Conservation (phyloP, 1,284 basidiomycete species). For the Nidula niveotomentosa region DNA sequence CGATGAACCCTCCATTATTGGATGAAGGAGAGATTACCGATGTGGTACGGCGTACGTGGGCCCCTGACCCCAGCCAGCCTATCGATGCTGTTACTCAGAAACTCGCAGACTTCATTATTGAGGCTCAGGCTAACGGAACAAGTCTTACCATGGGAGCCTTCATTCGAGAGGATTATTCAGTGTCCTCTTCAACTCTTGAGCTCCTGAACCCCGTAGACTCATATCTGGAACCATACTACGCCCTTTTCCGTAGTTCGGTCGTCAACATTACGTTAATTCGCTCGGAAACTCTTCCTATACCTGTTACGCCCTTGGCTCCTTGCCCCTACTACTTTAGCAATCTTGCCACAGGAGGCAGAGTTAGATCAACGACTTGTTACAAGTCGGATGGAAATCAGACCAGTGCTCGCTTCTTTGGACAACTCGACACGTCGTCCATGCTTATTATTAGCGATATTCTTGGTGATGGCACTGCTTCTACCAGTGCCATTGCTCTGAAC, state of each 20-base stretch:
- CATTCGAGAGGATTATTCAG: slow-evolving; percentile 4
- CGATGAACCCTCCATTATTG: slow-evolving; percentile 1
- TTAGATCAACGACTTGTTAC: slow-evolving; percentile 8
- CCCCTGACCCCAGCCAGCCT: slow-evolving; percentile 2
- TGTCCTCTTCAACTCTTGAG: slow-evolving; percentile 5
- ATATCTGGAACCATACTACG: not conserved
- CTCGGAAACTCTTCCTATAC: slow-evolving; percentile 8
- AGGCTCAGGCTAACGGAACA: slow-evolving; percentile 8
- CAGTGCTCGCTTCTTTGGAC: slow-evolving; percentile 8
- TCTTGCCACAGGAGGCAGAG: slow-evolving; percentile 9
- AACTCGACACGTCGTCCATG: slow-evolving; percentile 15
- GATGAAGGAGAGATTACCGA: slow-evolving; percentile 11
- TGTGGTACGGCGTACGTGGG: slow-evolving; percentile 11
- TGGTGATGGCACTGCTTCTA: slow-evolving; percentile 13
- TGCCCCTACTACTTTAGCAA: slow-evolving; percentile 7
- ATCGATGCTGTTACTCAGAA: slow-evolving; percentile 3
- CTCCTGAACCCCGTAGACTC: slow-evolving; percentile 3
- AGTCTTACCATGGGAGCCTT: slow-evolving; percentile 9
- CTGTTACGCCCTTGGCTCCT: slow-evolving; percentile 5
- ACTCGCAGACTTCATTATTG: slow-evolving; percentile 6
- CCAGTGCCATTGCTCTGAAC: slow-evolving; percentile 9
- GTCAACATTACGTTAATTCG: slow-evolving; percentile 11
- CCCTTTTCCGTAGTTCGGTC: not conserved
- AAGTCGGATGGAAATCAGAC: slow-evolving; percentile 2
- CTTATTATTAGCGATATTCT: slow-evolving; percentile 13